Percentiles rank a stretch among this genome's conserved stretches.
phyloP scores from a whole-genome alignment of 805 yeast species.

The Komagataella mondaviorum region DNA sequence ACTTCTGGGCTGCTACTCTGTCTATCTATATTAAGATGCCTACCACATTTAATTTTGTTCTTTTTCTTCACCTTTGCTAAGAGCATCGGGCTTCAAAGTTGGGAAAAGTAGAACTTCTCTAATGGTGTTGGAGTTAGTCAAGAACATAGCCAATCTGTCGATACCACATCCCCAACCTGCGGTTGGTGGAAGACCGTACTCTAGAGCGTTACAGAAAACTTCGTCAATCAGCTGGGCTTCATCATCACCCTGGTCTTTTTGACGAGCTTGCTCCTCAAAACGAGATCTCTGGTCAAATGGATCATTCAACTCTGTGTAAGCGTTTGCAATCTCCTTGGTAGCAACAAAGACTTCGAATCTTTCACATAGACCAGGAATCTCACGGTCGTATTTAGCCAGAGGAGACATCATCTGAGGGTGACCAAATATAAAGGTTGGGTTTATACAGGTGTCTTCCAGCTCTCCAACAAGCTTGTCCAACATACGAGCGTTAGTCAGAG shows the following conservation, averaged over 20 bases:
- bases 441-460: constrained; percentile 85
- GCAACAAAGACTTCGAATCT: constrained; percentile 98
- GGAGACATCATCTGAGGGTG: constrained; percentile 99
- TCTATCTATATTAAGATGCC: neutral
- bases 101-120: constrained; percentile 98
- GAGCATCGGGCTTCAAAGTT: constrained; percentile 88
- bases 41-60: constrained; percentile 6
- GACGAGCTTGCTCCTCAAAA: constrained; percentile 98
- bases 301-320: constrained; percentile 97
- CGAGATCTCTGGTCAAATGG: constrained; percentile 97
- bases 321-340: constrained; percentile 95
- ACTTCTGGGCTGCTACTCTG: neutral
- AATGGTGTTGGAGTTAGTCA: constrained; percentile 90
- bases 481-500: constrained; percentile 96
- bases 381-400: constrained; percentile 90
- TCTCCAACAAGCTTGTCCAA: constrained; percentile 96
- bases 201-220: constrained; percentile 93
- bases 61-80: constrained; percentile 21
- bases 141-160: constrained; percentile 95
- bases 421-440: constrained; percentile 96
- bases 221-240: constrained; percentile 97
- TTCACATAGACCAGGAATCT: constrained; percentile 90
- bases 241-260: constrained; percentile 97
- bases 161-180: constrained; percentile 99
- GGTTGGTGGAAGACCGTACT: constrained; percentile 97